Conservation (phyloP, 2,329 filamentous ascomycete genomes). For the Rutstroemia sp. region DNA sequence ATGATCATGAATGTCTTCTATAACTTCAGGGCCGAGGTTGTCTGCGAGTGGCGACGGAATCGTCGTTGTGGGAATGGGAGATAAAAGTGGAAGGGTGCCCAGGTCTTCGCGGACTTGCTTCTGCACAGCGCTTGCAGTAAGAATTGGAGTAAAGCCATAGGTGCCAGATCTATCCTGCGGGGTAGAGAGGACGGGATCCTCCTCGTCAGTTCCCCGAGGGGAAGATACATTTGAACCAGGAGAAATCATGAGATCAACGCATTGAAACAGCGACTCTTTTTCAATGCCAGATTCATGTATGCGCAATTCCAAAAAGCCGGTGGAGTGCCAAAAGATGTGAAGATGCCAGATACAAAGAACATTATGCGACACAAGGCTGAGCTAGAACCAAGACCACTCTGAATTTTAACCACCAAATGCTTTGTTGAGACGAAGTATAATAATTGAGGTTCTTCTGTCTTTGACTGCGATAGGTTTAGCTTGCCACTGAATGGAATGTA, state of each 20-base stretch:
- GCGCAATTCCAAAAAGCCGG: background rate
- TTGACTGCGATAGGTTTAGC: background rate
- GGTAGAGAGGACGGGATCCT: background rate
- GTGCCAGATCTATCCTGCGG: conserved; percentile 1
- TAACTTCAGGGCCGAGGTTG: conserved; percentile 14
- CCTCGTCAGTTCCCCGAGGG: no score
- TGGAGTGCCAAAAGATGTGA: background rate
- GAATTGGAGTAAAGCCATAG: conserved; percentile 16
- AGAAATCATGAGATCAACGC: no score
- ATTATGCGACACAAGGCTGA: background rate
- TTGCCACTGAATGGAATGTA: background rate
- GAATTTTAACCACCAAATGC: background rate
- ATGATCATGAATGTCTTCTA: conserved; percentile 10
- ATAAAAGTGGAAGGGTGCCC: conserved; percentile 11
- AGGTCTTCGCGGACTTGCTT: background rate
- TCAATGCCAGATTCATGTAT: background rate
- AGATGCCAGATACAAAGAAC: background rate
- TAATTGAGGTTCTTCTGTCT: background rate
- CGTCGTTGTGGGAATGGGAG: conserved; percentile 13
- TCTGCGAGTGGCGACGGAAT: conserved; percentile 18
- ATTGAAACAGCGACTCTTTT: background rate
- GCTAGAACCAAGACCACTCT: background rate
- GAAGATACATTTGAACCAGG: no score
- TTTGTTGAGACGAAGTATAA: background rate
- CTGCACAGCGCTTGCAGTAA: conserved; percentile 12